phyloP scores from a whole-genome alignment of 2,329 filamentous ascomycete species.

The Penicillium sp. region DNA sequence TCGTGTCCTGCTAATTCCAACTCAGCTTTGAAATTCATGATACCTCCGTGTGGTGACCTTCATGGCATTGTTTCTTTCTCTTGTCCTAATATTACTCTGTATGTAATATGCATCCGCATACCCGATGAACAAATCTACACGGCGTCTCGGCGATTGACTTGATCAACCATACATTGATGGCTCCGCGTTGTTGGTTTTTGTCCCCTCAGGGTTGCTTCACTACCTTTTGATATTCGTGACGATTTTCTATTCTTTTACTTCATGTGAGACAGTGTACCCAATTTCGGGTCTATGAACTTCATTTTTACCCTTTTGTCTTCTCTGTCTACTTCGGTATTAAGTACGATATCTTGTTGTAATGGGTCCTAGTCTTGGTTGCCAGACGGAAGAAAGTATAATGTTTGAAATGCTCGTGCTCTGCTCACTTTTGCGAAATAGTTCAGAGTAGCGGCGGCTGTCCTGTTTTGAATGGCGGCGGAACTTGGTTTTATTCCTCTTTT shows the following conservation, averaged over 20 bases:
- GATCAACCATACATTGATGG: not conserved
- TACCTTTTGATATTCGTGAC: not conserved
- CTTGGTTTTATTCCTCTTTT: not conserved
- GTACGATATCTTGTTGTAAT: not conserved
- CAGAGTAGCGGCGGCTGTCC: not conserved
- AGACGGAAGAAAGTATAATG: not conserved
- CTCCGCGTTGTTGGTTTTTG: not conserved
- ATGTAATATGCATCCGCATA: slow-evolving; percentile 14
- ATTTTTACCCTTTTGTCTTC: not conserved
- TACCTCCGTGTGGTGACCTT: not conserved
- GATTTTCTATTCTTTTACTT: not conserved
- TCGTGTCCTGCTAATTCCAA: slow-evolving; percentile 64
- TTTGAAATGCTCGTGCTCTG: not conserved
- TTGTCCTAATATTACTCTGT: slow-evolving; percentile 7
- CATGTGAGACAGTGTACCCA: not conserved
- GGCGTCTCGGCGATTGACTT: slow-evolving; percentile 14
- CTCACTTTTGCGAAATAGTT: not conserved
- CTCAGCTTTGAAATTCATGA: not conserved
- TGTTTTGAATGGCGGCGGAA: not conserved
- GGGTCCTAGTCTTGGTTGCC: not conserved
- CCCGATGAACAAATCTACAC: slow-evolving; percentile 6
- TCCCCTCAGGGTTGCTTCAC: not conserved
- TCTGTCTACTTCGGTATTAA: not conserved
- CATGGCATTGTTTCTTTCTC: not conserved
- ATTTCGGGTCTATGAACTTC: not conserved